Conservation (phyloP, 2,329 filamentous ascomycete genomes). For the Apiospora aurea region DNA sequence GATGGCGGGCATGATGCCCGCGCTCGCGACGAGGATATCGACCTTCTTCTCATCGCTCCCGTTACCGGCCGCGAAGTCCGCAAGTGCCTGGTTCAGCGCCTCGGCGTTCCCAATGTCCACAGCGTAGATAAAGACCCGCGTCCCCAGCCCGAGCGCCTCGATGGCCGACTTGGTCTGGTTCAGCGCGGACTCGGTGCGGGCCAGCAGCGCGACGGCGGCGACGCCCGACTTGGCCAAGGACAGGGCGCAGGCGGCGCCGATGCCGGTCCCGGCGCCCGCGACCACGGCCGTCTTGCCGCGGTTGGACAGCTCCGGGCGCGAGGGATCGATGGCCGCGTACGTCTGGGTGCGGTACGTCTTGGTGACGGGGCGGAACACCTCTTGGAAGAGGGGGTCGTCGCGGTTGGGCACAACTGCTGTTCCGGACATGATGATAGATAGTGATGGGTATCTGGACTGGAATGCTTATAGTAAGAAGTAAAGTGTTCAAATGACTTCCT, state of each 20-base stretch:
- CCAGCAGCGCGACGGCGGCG: conserved; percentile 57
- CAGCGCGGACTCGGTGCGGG: conserved; percentile 38
- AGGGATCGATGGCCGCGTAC: conserved; percentile 40
- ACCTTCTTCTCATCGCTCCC: conserved; percentile 23
- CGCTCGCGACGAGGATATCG: conserved; percentile 41
- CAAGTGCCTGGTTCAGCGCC: not conserved
- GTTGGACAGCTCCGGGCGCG: conserved; percentile 35
- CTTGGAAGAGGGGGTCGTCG: not conserved
- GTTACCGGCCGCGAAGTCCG: not conserved
- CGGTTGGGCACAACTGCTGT: not conserved
- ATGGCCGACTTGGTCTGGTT: conserved; percentile 34
- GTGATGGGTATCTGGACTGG: not conserved
- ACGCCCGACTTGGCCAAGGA: conserved; percentile 50
- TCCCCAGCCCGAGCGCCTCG: conserved; percentile 30
- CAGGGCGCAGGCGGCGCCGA: conserved; percentile 53
- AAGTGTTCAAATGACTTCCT: too few relatives aligned
- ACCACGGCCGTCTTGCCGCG: conserved; percentile 57
- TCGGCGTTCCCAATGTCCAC: conserved; percentile 33
- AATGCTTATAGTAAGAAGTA: not conserved
- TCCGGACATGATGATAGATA: not conserved
- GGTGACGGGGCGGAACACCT: not conserved
- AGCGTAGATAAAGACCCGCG: conserved; percentile 30
- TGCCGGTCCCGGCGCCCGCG: conserved; percentile 61
- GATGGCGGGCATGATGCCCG: conserved; percentile 34
- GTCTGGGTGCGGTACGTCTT: not conserved